Base-by-base conservation (phyloP, 2,329 filamentous ascomycete species). In the Colletotrichum graminicola region DNA sequence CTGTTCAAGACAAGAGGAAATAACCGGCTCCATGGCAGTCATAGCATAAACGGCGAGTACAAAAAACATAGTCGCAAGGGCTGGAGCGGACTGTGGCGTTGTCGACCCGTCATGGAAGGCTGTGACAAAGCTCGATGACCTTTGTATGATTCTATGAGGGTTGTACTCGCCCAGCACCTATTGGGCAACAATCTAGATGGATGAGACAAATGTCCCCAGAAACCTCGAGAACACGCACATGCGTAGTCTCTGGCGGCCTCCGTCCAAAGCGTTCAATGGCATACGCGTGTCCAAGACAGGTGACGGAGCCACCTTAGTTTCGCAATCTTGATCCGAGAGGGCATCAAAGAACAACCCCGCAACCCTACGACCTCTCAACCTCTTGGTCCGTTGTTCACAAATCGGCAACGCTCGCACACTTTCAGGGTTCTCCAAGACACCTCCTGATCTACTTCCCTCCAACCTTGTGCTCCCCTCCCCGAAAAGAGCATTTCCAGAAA, bases 401-500 rank as follows among this genome's bases (percentile, higher is more conserved):
- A 11, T 52, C 16, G 16, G 60, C 21, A 26, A 14, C 16, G 32
- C 32, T 29, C 5, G n/a, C 36, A 14, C 16, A 51, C 39, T 41
- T 36, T n/a, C 43, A 16, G 14, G 18, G 12, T 34, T 6, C 21
- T n/a, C 21, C n/a, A 39, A 59, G 41, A 62, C n/a, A 62, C 51
- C 51, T 23, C 14, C 18, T 26, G 52, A 39, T 7, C 45, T 41
- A 57, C 29, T 54, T 36, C 26, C 29, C 5, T 45, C 41, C 18
- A 16, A 23, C 36, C 67, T 34, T 23, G 57, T 62, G 39, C 26
- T 29, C 23, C 23, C 23, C 32, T 10, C 32, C 55, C 36, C 29
- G n/a, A n/a, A 36, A 23, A 36, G 16, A 23, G 23, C 14, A 11
- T 43, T 71, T 59, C 64, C 51, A 67, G 64, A 67, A 71, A 36